phyloP scores from a whole-genome alignment of 1,139 yeast genomes.

The Taphrina flavorubra region DNA sequence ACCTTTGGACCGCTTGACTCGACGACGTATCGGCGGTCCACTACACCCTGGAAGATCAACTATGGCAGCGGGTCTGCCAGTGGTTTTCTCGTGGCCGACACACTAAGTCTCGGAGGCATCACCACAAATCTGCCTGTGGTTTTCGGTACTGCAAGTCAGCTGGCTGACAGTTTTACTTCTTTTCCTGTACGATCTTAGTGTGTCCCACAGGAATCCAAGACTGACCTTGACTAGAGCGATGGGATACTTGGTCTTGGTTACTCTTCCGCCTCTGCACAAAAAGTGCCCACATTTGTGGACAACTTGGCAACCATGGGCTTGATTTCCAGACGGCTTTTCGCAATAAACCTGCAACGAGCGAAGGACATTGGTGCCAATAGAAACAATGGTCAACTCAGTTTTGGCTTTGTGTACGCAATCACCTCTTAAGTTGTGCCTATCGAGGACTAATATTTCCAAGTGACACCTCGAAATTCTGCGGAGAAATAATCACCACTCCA shows the following conservation, averaged over 20 bases:
- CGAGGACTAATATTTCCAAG: constrained; percentile 52
- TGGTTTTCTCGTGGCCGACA: constrained; percentile 58
- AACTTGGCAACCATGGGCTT: constrained; percentile 53
- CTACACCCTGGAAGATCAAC: constrained; percentile 56
- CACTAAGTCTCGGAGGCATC: constrained; percentile 55
- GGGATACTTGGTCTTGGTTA: constrained; percentile 64
- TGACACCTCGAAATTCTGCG: constrained; percentile 55
- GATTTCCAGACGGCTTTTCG: constrained; percentile 54
- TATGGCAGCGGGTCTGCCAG: constrained; percentile 64
- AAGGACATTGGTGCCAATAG: constrained; percentile 47
- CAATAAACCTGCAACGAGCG: constrained; percentile 56
- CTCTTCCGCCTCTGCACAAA: constrained; percentile 49
- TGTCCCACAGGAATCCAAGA: not conserved
- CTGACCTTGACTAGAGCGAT: constrained; percentile 26
- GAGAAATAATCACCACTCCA: constrained; percentile 56
- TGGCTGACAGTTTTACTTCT: constrained; percentile 61
- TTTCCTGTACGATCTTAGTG: constrained; percentile 54
- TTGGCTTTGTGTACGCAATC: constrained; percentile 39
- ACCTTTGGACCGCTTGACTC: constrained; percentile 50
- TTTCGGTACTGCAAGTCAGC: constrained; percentile 62
- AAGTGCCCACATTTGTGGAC: constrained; percentile 55
- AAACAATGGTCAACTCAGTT: constrained; percentile 48
- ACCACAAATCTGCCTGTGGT: constrained; percentile 55
- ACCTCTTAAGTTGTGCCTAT: not conserved
- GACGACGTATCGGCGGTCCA: constrained; percentile 48